These are phyloP conservation scores for Lachnellula suecica DNA, from an alignment of 2,329 filamentous ascomycete genomes.

Conservation along the genomic window DNA sequence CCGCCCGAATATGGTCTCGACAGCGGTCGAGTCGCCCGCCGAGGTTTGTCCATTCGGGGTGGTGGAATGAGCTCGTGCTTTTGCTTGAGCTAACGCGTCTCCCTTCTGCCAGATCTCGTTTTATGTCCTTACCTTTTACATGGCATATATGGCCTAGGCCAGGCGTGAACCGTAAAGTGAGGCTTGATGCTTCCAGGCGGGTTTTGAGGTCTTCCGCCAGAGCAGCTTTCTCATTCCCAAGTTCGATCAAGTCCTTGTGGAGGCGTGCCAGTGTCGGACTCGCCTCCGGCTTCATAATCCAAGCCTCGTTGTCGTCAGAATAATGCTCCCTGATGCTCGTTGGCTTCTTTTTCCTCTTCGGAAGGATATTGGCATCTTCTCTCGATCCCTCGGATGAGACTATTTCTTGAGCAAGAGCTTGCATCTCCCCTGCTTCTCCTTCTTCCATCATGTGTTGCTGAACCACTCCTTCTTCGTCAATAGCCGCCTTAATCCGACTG, in stretches of 20 bases:
- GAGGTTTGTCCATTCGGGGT: conserved; percentile 79
- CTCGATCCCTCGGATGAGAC: conserved; percentile 63
- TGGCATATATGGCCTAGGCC: conserved; percentile 88
- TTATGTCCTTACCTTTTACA: conserved; percentile 75
- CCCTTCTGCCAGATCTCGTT: conserved; percentile 30
- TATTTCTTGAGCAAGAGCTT: conserved; percentile 71
- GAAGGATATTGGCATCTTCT: conserved; percentile 50
- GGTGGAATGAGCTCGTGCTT: conserved; percentile 80
- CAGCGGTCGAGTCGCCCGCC: conserved; percentile 77
- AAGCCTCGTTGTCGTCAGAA: conserved; percentile 57
- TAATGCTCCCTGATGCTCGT: conserved; percentile 56
- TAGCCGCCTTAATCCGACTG: conserved; percentile 68
- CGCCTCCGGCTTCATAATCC: conserved; percentile 68
- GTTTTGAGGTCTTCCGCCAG: conserved; percentile 63
- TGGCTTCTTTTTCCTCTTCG: conserved; percentile 40
- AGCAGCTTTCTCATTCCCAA: conserved; percentile 58
- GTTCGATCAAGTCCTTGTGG: conserved; percentile 63
- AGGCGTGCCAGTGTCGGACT: conserved; percentile 64
- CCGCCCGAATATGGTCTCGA: conserved; percentile 74
- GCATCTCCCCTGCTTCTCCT: conserved; percentile 67
- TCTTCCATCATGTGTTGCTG: conserved; percentile 78
- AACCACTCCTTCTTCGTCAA: conserved; percentile 89
- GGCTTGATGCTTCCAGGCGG: conserved; percentile 58
- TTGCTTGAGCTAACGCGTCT: conserved; percentile 74
- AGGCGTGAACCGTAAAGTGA: conserved; percentile 84